phyloP scores from a whole-genome alignment of 106 monocot species.

The Dioscorea zingiberensis region DNA sequence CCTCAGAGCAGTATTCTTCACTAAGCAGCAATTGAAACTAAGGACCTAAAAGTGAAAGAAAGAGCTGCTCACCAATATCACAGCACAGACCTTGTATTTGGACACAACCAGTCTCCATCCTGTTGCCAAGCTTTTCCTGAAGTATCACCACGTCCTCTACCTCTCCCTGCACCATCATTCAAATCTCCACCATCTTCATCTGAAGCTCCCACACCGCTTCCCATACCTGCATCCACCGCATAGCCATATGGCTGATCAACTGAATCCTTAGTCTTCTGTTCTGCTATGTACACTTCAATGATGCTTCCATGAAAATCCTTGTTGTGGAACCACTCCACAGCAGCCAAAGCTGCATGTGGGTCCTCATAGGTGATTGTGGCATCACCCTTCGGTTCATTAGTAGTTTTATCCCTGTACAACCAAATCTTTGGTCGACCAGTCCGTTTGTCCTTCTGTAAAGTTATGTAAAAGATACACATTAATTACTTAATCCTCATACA shows the following conservation, averaged over 20 bases:
- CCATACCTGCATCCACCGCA: conserved; percentile 13
- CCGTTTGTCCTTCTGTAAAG: conserved; percentile 90
- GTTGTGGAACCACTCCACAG: conserved; percentile 96
- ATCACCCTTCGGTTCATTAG: conserved; percentile 97
- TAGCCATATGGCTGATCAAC: conserved; percentile 18
- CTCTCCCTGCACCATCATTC: conserved; percentile 48
- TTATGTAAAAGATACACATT: too few relatives aligned
- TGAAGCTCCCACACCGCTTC: conserved; percentile 18
- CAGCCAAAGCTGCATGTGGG: conserved; percentile 95
- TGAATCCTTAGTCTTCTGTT: conserved; percentile 77
- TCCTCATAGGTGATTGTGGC: conserved; percentile 98
- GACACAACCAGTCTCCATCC: conserved; percentile 98
- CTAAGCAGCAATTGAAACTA: neutral
- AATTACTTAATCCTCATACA: too few relatives aligned
- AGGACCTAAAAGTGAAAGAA: conserved; percentile 30
- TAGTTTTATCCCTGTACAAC: conserved; percentile 89
- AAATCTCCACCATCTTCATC: conserved; percentile 30
- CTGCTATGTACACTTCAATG: conserved; percentile 84
- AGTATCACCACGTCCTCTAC: conserved; percentile 69
- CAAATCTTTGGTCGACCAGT: conserved; percentile 91
- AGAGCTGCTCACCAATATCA: conserved; percentile 94
- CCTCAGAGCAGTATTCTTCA: too few relatives aligned
- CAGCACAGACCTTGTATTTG: conserved; percentile 99
- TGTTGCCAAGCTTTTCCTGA: conserved; percentile 89
- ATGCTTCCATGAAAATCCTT: conserved; percentile 89